These are phyloP conservation scores for Arctium lappa DNA, from an alignment of 129 eudicot species.

Conservation along the genomic window DNA sequence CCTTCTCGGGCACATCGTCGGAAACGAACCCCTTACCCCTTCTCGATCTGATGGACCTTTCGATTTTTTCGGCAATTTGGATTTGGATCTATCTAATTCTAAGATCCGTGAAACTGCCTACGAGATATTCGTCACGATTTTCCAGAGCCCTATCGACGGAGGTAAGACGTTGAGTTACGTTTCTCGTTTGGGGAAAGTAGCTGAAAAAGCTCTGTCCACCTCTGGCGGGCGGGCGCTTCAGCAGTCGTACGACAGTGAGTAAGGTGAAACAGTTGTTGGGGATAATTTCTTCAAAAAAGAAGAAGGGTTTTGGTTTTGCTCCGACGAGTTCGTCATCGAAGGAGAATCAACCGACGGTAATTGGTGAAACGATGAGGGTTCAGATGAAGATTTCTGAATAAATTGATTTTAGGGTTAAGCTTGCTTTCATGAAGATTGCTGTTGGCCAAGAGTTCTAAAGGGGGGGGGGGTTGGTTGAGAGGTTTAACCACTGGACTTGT, in stretches of 20 bases:
- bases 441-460: constrained; percentile 25
- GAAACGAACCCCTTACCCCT: no score
- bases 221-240: constrained; percentile 35
- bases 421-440: constrained; percentile 63
- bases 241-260: constrained; percentile 53
- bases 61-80: constrained; percentile 52
- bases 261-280: constrained; percentile 75
- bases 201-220: constrained; percentile 16
- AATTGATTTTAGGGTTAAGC: constrained; percentile 68
- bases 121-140: constrained; percentile 69
- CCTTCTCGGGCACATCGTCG: no score
- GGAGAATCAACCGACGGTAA: constrained; percentile 30
- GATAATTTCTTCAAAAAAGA: constrained; percentile 43
- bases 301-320: neutral
- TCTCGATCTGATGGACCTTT: constrained; percentile 17
- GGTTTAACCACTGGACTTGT: no score
- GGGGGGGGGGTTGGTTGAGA: no score
- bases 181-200: constrained; percentile 41
- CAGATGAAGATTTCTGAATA: constrained; percentile 79
- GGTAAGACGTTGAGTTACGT: constrained; percentile 59
- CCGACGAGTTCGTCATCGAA: constrained; percentile 10
- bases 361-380: constrained; percentile 75
- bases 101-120: constrained; percentile 83
- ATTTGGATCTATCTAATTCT: constrained; percentile 34
- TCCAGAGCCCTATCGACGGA: constrained; percentile 44